phyloP scores from a whole-genome alignment of 768 basidiomycete genomes.

The Astraeus odoratus region DNA sequence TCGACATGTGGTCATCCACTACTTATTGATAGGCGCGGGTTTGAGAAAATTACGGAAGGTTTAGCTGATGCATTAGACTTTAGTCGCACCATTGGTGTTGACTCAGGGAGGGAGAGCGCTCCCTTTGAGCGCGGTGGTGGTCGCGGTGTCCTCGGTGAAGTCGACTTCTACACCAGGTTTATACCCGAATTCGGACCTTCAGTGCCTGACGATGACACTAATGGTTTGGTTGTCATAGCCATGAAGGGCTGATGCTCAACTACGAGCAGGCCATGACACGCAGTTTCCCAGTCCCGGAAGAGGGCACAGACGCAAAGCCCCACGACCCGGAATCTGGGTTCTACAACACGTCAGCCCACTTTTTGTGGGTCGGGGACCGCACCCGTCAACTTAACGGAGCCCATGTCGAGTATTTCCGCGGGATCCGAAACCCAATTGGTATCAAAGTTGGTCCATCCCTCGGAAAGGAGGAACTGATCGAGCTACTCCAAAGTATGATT shows the following conservation, averaged over 20 bases:
- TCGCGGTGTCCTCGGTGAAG: slow-evolving; percentile 69
- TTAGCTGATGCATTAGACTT: slow-evolving; percentile 93
- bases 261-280: slow-evolving; percentile 93
- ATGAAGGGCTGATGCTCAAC: slow-evolving; percentile 88
- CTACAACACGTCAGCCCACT: slow-evolving; percentile 92
- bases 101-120: slow-evolving; percentile 35
- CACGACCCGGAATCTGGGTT: slow-evolving; percentile 32
- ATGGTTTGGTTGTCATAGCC: slow-evolving; percentile 37
- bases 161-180: slow-evolving; percentile 90
- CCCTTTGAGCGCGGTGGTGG: slow-evolving; percentile 70
- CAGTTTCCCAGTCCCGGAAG: slow-evolving; percentile 37
- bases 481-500: slow-evolving; percentile 65
- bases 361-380: slow-evolving; percentile 96
- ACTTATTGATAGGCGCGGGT: slow-evolving; percentile 55
- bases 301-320: not conserved
- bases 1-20: slow-evolving; percentile 1
- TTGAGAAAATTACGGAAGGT: slow-evolving; percentile 77
- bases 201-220: not conserved
- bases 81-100: slow-evolving; percentile 79
- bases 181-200: slow-evolving; percentile 7
- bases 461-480: slow-evolving; percentile 66
- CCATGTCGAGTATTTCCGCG: slow-evolving; percentile 92
- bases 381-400: slow-evolving; percentile 89
- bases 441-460: slow-evolving; percentile 94
- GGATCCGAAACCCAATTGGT: slow-evolving; percentile 89